These are phyloP conservation scores for Quaeritorhiza haematococci DNA, from an alignment of 371 early-diverging fungal species.

Conservation along the genomic window DNA sequence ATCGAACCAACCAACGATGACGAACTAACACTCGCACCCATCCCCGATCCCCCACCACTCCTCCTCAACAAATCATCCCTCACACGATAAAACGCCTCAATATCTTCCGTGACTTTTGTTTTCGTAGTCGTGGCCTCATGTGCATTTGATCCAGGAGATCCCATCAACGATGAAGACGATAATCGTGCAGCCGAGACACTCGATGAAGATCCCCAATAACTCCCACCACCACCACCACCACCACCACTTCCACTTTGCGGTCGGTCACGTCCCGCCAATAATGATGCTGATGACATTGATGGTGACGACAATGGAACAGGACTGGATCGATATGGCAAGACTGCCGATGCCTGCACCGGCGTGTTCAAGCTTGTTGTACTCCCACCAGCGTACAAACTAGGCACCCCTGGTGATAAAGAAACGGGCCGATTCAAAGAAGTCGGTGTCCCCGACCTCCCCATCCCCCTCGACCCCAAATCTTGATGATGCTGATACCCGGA, in stretches of 20 bases:
- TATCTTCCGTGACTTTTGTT: constrained; percentile 8
- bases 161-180: not conserved
- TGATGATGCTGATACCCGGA: not conserved
- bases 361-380: not conserved
- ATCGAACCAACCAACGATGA: no score
- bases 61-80: constrained; percentile 12
- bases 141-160: not conserved
- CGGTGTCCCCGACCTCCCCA: not conserved
- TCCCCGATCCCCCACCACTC: no score
- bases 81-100: constrained; percentile 22
- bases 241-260: not conserved
- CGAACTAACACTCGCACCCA: no score
- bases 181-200: not conserved
- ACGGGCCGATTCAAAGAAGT: no score
- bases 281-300: not conserved
- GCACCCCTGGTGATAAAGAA: no score
- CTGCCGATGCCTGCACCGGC: not conserved
- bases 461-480: not conserved
- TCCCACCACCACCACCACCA: not conserved
- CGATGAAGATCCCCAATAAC: not conserved
- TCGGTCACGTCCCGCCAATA: not conserved
- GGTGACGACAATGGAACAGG: not conserved
- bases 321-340: not conserved
- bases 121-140: not conserved
- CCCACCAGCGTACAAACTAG: no score